phyloP scores from a whole-genome alignment of 225 moss, liverwort and hornwort species.

The Anthoceros angustus region DNA sequence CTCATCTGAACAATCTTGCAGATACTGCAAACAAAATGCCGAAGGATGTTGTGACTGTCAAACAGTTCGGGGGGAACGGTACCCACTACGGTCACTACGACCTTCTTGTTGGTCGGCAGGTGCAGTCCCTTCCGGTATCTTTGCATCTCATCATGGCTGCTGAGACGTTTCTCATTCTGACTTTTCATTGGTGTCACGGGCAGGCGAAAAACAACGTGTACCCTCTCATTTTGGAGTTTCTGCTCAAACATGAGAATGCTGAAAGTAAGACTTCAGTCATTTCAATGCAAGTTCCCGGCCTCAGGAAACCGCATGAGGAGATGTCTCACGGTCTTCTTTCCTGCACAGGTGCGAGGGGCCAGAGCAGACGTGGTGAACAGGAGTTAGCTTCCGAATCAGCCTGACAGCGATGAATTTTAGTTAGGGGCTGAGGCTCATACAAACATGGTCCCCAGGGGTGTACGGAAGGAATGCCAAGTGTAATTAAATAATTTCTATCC shows the following conservation, averaged over 20 bases:
- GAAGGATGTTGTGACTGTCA: slow-evolving; percentile 39
- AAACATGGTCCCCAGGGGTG: too few relatives aligned
- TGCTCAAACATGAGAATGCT: slow-evolving; percentile 33
- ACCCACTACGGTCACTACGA: slow-evolving; percentile 90
- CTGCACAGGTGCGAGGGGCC: too few relatives aligned
- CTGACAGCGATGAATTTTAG: too few relatives aligned
- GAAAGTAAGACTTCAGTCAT: neutral
- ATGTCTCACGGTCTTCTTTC: too few relatives aligned
- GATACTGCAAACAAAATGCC: slow-evolving; percentile 63
- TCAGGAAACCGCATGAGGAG: neutral
- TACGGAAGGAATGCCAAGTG: too few relatives aligned
- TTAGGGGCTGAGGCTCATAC: too few relatives aligned
- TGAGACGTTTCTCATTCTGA: slow-evolving; percentile 8
- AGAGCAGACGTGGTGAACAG: too few relatives aligned
- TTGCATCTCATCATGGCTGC: neutral
- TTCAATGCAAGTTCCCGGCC: neutral
- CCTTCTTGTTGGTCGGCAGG: slow-evolving; percentile 61
- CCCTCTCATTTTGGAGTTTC: slow-evolving; percentile 50
- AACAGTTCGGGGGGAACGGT: slow-evolving; percentile 50
- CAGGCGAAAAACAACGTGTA: slow-evolving; percentile 79
- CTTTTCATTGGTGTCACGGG: slow-evolving; percentile 5
- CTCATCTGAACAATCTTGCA: slow-evolving; percentile 14
- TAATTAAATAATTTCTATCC: too few relatives aligned
- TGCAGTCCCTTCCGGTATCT: slow-evolving; percentile 17
- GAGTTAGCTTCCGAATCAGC: too few relatives aligned